Base-by-base conservation (phyloP, 2,329 filamentous ascomycete genomes). In the Camillea tinctor region DNA sequence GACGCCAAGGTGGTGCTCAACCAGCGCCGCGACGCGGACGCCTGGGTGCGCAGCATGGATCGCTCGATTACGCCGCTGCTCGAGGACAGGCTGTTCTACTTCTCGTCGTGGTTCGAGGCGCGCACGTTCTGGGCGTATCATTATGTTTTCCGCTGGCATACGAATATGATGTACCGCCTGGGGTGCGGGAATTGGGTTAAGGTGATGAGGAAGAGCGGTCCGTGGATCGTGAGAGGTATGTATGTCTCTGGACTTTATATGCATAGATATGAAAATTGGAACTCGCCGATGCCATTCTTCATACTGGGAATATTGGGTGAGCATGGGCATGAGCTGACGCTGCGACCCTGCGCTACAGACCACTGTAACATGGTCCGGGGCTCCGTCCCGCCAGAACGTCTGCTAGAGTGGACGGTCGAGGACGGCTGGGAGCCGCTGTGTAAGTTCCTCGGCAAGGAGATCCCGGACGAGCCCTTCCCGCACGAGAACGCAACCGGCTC, bases 1-100 rank as follows among this genome's bases (percentile, higher is more conserved):
- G 56, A 52, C 15, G 53, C 81, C 50, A 79, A 78, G 60, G 79
- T 83, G 7, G 74, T 84, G 17, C 73, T 78, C 58, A 71, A 71
- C 59, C 77, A 75, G 36, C 68, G 73, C 2, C 67, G 73, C 15
- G 77, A 58, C 49, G 11, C 49, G 11, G 44, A 61, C n/a, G 20
- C n/a, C 8, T 61, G 52, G 55, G 20, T 20, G 6, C 6, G 21
- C 20, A 58, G 55, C 36, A 55, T 61, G 17, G 17, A 55, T 8
- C 24, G 23, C 13, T 55, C 24, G 1, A 23, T 60, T 3, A 26
- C 50, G 4, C 52, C 26, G 23, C 19, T 55, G 8, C 30, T 26
- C 24, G 30, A 50, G 21, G 21, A 19, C 19, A 30, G n/a, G 2
- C 20, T 79, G 59, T 66, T 73, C 26, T 74, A 66, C 64, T 21